Percentiles rank a stretch among this genome's conserved stretches.
Evolutionary conservation across 1,139 yeast genomes (phyloP).

Genomic region (Petasospora fabianii): DNA sequence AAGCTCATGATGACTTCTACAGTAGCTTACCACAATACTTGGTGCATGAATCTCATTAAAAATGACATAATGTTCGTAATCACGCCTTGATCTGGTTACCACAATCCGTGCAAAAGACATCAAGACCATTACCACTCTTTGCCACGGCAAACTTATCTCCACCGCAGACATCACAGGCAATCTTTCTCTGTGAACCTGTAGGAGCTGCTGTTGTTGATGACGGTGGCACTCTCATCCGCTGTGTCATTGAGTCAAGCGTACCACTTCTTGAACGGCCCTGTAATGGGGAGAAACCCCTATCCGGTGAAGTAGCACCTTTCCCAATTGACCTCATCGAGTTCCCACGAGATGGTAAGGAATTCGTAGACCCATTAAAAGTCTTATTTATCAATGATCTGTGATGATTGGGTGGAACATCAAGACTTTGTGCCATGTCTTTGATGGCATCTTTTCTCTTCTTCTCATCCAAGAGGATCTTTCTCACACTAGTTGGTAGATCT

Average conservation of each 20-base stretch:
- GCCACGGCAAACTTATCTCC: constrained; percentile 31
- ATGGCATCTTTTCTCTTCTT: constrained; percentile 8
- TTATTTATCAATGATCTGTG: constrained; percentile 12
- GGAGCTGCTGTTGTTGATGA: too few species aligned
- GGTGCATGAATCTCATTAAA: too few species aligned
- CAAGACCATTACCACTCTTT: constrained; percentile 15
- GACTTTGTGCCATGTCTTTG: constrained; percentile 5
- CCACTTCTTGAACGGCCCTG: constrained; percentile 24
- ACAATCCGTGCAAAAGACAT: constrained; percentile 33
- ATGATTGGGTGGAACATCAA: constrained; percentile 3
- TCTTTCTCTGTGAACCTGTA: constrained; percentile 10
- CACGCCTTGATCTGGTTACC: constrained; percentile 30
- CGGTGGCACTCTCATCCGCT: constrained; percentile 9
- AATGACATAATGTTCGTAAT: not conserved
- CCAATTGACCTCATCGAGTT: constrained; percentile 12
- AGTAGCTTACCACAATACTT: too few species aligned
- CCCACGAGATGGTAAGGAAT: constrained; percentile 19
- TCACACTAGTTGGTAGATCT: constrained; percentile 54
- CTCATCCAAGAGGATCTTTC: constrained; percentile 30
- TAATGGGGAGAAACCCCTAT: constrained; percentile 6
- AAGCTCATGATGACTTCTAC: too few species aligned
- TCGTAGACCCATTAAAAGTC: constrained; percentile 15
- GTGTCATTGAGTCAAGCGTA: constrained; percentile 20
- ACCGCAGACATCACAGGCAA: constrained; percentile 35
- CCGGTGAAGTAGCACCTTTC: not conserved